A percentile compares a stretch with the other conserved stretches of the same genome.
phyloP scores from a whole-genome alignment of 176 grass and related monocot species.

The Lolium rigidum region DNA sequence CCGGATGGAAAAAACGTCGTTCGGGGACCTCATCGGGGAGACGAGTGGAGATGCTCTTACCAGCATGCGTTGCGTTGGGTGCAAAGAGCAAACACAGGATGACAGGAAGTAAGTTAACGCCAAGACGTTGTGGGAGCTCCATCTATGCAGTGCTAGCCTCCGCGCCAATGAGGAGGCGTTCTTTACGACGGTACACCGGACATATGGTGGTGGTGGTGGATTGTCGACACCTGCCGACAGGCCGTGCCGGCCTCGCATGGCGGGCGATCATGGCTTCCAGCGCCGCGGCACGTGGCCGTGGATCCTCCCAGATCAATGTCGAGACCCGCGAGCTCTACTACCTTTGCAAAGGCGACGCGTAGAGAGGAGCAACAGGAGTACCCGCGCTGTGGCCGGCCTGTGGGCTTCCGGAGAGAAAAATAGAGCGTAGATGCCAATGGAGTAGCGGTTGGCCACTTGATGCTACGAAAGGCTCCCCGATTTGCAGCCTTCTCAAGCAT shows the following conservation, averaged over 20 bases:
- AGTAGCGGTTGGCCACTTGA: background rate
- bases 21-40: too few species aligned
- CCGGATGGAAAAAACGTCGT: too few species aligned
- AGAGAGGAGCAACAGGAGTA: background rate
- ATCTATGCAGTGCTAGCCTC: slow-evolving; percentile 2
- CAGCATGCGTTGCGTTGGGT: background rate
- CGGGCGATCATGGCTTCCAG: slow-evolving; percentile 56
- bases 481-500: slow-evolving; percentile 38
- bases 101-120: background rate
- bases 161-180: slow-evolving; percentile 6
- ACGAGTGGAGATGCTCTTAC: too few species aligned
- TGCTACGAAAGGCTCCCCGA: slow-evolving; percentile 18
- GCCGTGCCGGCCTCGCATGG: slow-evolving; percentile 48
- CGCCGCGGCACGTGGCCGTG: slow-evolving; percentile 61
- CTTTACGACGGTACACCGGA: slow-evolving; percentile 22
- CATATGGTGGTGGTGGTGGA: slow-evolving; percentile 18
- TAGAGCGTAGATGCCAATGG: background rate
- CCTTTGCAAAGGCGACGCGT: background rate
- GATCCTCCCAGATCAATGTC: slow-evolving; percentile 59
- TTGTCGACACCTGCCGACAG: slow-evolving; percentile 76
- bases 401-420: background rate
- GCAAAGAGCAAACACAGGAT: background rate
- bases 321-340: background rate
- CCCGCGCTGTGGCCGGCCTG: background rate
- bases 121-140: slow-evolving; percentile 10